phyloP scores from a whole-genome alignment of 345 rosid species.

The Populus tremula region DNA sequence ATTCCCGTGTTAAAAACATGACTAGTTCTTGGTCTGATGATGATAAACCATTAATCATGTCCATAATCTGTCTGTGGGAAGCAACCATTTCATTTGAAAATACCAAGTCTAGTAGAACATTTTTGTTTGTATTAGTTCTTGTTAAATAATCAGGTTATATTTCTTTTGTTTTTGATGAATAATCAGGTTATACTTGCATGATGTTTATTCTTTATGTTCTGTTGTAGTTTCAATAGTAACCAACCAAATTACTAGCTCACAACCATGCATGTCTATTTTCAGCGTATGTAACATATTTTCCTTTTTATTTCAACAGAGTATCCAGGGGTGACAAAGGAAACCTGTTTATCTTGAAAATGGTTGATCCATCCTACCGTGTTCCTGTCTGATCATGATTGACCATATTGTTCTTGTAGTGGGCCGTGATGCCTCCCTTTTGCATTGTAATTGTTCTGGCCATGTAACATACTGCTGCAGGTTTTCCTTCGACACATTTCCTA shows the following conservation, averaged over 20 bases:
- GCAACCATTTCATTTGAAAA: not conserved
- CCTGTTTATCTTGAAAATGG: conserved; percentile 85
- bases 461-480: not conserved
- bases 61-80: not conserved
- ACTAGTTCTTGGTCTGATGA: not conserved
- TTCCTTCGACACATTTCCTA: not conserved
- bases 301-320: conserved; percentile 39
- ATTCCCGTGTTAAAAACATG: not conserved
- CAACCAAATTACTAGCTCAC: not conserved
- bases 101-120: not conserved
- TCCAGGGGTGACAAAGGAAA: conserved; percentile 93
- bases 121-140: not conserved
- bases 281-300: not conserved
- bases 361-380: conserved; percentile 77
- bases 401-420: not conserved
- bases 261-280: not conserved
- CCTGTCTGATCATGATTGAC: conserved; percentile 35
- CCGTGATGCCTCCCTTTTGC: not conserved
- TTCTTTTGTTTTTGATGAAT: no score
- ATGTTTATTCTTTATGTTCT: not conserved
- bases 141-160: not conserved
- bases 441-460: not conserved
- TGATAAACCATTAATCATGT: not conserved
- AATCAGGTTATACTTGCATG: not conserved
- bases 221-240: not conserved